Evolutionary conservation across 2,329 filamentous ascomycete species (phyloP), one percentile per base, ranked within the genome.

Genomic region (Penicillium sp.): DNA sequence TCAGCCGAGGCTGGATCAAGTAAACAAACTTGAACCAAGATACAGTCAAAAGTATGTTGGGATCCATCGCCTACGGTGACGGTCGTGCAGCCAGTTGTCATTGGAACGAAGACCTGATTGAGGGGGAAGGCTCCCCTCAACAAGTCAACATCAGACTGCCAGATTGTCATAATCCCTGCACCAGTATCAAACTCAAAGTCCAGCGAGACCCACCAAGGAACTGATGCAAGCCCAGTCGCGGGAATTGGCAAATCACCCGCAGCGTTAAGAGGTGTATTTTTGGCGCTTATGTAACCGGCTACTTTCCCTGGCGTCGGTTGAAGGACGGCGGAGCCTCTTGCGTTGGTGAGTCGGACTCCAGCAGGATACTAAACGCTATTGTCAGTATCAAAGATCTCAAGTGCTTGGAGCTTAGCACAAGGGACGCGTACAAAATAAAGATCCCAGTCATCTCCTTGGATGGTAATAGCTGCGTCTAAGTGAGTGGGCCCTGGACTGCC

Each of bases 171-270:
- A 2, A 40, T 2, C 1, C 3, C 13, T 6, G 50, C 16, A 31
- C 50, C 50, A 9, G 50, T 52, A 14, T 52, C 50, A 14, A 32
- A 34, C 5, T 47, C 1, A 21, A 46, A 52, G 8, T 52, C 50
- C 5, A 46, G 16, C 16, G 46, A 34, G 14, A 10, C n/a, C 34
- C 38, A 52, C 27, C 24, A 42, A 10, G 16, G 16, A 40, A 21
- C 7, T 3, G 16, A 2, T 18, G 38, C 16, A 16, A 10, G 10
- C 11, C 32, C 16, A 18, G 16, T 4, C 11, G 36, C n/a, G 3
- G 36, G 36, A 8, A 16, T 38, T 18, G 18, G 18, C 18, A 18
- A 18, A 18, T 18, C 1, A 10, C 31, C 31, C 31, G 31, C 10
- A 5, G 13, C 31, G 9, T 14, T 5, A 8, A 5, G 4, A 10